Conservation (phyloP, 2,329 filamentous ascomycete species). For the Stenocarpella maydis region DNA sequence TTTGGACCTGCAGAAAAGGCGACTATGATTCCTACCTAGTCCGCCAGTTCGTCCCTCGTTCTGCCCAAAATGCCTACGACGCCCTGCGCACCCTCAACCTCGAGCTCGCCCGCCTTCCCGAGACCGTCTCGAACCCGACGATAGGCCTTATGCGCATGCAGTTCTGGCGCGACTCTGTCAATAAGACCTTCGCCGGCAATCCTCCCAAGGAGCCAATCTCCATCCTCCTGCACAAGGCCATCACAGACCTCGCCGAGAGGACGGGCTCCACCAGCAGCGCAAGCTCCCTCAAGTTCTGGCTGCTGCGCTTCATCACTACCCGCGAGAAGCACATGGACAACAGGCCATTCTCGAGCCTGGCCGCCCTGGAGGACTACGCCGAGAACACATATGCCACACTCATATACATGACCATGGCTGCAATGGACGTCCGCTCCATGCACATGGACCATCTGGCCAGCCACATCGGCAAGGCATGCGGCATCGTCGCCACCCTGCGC, state of each 20-base stretch:
- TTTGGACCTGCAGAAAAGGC: conserved; percentile 68
- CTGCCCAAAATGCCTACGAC: conserved; percentile 83
- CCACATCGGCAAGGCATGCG: conserved; percentile 93
- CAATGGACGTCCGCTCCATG: conserved; percentile 80
- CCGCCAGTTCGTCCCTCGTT: conserved; percentile 80
- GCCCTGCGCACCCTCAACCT: conserved; percentile 93
- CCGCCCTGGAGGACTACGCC: conserved; percentile 83
- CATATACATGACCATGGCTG: conserved; percentile 85
- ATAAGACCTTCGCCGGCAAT: conserved; percentile 76
- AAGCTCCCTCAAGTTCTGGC: conserved; percentile 73
- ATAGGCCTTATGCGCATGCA: conserved; percentile 90
- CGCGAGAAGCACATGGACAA: conserved; percentile 86
- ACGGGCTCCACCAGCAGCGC: conserved; percentile 50
- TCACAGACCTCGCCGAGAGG: conserved; percentile 65
- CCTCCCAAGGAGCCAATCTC: conserved; percentile 94
- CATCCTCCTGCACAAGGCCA: conserved; percentile 78
- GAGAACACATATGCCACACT: conserved; percentile 95
- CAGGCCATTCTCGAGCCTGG: conserved; percentile 77
- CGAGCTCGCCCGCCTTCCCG: conserved; percentile 88
- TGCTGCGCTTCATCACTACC: conserved; percentile 79
- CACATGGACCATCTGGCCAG: conserved; percentile 92
- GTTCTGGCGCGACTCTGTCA: conserved; percentile 91
- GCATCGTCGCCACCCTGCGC: conserved; percentile 85
- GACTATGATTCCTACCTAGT: conserved; percentile 90
- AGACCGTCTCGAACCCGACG: conserved; percentile 86